Evolutionary conservation across 2,329 filamentous ascomycete species (phyloP).

Genomic region (Ceratocystis variospora): DNA sequence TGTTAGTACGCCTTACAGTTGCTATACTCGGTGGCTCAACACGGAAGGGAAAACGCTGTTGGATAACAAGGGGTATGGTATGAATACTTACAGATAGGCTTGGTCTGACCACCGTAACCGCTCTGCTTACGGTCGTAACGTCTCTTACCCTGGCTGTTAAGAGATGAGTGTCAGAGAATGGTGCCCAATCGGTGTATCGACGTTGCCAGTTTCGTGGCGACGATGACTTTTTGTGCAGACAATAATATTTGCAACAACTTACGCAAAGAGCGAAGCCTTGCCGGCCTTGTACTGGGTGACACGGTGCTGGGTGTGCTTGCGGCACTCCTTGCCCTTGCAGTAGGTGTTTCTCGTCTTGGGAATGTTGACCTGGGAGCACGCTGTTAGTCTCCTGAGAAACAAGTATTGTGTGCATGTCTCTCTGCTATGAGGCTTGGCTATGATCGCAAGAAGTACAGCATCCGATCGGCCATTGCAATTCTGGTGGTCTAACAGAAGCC

Average conservation of each 20-base stretch:
- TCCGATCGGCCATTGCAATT: not conserved
- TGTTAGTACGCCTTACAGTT: slow-evolving; percentile 4
- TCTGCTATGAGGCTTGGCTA: slow-evolving; percentile 19
- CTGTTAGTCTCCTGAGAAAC: slow-evolving; percentile 25
- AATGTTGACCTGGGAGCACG: slow-evolving; percentile 67
- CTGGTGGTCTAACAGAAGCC: not conserved
- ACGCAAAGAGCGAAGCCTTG: slow-evolving; percentile 84
- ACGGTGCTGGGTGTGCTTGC: slow-evolving; percentile 82
- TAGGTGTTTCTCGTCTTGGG: slow-evolving; percentile 95
- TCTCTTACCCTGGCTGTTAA: slow-evolving; percentile 73
- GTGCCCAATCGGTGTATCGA: not conserved
- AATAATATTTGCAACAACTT: slow-evolving; percentile 10
- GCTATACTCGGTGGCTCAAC: not conserved
- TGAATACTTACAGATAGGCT: slow-evolving; percentile 59
- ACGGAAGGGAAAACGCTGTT: not conserved
- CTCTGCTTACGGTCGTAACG: slow-evolving; percentile 99
- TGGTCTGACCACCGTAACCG: slow-evolving; percentile 99
- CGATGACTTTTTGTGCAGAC: too few relatives aligned
- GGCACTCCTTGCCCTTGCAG: slow-evolving; percentile 93
- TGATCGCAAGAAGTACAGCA: not conserved
- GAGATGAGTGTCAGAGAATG: slow-evolving; percentile 5
- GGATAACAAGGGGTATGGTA: not conserved
- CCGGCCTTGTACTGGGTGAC: slow-evolving; percentile 95
- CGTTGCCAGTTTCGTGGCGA: not conserved
- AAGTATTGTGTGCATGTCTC: slow-evolving; percentile 24